Conservation (phyloP, 176 grass and related monocot genomes). For the Musa beccarii region DNA sequence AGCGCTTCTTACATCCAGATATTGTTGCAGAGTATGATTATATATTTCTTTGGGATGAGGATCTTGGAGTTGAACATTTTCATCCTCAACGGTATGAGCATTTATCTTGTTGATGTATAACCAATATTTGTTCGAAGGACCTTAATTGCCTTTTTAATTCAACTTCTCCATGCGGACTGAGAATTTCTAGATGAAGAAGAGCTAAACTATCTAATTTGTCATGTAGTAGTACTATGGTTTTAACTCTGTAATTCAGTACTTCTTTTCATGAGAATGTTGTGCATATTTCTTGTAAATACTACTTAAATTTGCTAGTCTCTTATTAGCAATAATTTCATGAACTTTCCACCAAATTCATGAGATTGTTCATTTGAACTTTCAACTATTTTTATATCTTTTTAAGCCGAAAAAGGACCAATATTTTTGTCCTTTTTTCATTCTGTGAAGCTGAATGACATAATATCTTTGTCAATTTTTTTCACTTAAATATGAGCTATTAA, state of each 20-base stretch:
- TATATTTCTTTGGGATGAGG: slow-evolving; percentile 32
- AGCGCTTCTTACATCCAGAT: slow-evolving; percentile 35
- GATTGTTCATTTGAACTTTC: not conserved
- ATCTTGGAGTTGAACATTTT: slow-evolving; percentile 20
- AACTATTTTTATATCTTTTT: not conserved
- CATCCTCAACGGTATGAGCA: slow-evolving; percentile 12
- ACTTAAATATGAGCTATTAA: not conserved
- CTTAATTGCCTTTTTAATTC: not conserved
- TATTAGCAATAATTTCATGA: not conserved
- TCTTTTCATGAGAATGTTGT: not conserved
- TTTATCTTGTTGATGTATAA: not conserved
- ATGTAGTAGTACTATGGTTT: too few relatives aligned
- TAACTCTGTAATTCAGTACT: too few relatives aligned
- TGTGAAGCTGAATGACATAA: not conserved
- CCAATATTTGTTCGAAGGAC: not conserved
- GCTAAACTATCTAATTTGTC: not conserved
- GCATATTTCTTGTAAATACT: not conserved
- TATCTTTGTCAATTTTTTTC: not conserved
- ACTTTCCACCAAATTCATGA: not conserved
- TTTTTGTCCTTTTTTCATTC: not conserved
- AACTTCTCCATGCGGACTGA: not conserved
- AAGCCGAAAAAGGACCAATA: not conserved
- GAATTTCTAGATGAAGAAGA: not conserved
- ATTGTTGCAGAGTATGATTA: slow-evolving; percentile 23
- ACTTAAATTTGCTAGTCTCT: not conserved